Conservation (phyloP, 2,329 filamentous ascomycete species). For the Ophiostoma tasmaniense region DNA sequence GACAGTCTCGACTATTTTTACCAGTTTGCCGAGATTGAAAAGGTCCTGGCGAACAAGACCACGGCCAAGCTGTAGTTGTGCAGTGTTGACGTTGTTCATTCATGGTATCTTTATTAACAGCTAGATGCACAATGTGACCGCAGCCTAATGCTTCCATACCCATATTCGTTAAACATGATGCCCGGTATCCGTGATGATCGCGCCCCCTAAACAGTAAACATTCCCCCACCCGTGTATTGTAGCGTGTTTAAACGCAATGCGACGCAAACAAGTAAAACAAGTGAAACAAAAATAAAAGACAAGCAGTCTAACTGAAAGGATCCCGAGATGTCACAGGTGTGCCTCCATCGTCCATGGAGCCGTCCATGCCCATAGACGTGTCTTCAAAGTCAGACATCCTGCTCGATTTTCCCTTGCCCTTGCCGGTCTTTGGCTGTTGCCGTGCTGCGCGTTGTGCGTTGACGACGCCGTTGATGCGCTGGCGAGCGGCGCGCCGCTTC, state of each 20-base stretch:
- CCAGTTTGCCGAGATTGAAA: constrained; percentile 64
- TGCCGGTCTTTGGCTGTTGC: constrained; percentile 24
- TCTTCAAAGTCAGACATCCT: constrained; percentile 19
- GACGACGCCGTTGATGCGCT: constrained; percentile 18
- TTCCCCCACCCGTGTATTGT: background rate
- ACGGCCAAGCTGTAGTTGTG: constrained; percentile 41
- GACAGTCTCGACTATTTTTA: constrained; percentile 70
- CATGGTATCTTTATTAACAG: background rate
- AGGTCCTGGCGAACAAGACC: constrained; percentile 32
- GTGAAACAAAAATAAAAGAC: background rate
- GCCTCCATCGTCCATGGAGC: constrained; percentile 15
- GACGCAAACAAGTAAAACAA: background rate
- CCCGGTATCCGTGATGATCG: background rate
- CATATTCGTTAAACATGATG: background rate
- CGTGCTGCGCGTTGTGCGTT: constrained; percentile 19
- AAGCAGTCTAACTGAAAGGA: background rate
- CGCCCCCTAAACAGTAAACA: background rate
- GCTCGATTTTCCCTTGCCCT: constrained; percentile 39
- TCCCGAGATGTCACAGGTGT: constrained; percentile 13
- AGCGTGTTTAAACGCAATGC: background rate
- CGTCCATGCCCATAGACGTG: background rate
- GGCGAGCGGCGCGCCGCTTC: constrained; percentile 37
- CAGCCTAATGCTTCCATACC: background rate
- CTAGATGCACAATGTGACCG: background rate
- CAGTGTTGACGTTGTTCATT: background rate